Evolutionary conservation across 2,329 filamentous ascomycete species (phyloP), one percentile per base, ranked within the genome.

Genomic region (Arthrinium phaeospermum): DNA sequence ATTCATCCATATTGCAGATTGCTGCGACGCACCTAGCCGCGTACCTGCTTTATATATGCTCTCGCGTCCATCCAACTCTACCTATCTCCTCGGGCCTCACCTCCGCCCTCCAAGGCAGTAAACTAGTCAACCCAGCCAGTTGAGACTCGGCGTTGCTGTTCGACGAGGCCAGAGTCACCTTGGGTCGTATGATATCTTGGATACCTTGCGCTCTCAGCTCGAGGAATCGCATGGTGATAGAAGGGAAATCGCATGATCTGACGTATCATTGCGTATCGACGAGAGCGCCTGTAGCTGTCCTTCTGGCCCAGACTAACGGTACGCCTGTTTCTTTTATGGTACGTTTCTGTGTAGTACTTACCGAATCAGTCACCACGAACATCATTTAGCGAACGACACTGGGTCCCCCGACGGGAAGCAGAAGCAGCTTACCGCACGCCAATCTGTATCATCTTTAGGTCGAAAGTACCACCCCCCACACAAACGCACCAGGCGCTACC

Each of bases 11-110:
- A 37, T 22, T 64, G 57, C 34, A 64, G 57, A 64, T 64, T 34
- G 14, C 34, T 22, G 46, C 30, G 27, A 57, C 47, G 68, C 68
- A 70, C 47, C 68, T 70, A 70, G 46, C 68, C 68, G 68, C 44
- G 49, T 37, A 57, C 68, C 7, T 41, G 10, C 37, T 41, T 57
- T 41, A 30, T 47, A 46, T 57, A 57, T 57, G 19, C n/a, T 16
- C 34, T 37, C 34, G 41, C 57, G n/a, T 41, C 34, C 22, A n/a
- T 10, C 22, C 19, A 41, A 37, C 3, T 19, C 57, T 64, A 37
- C 57, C 22, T 24, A 10, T 8, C 57, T 22, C 53, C 34, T 6
- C 19, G 19, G 34, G 8, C 34, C n/a, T 41, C 22, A n/a, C 30
- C 34, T 64, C 57, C 57, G 22, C 14, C 13, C 57, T n/a, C 19